Evolutionary conservation across 2,329 filamentous ascomycete species (phyloP), one percentile per base, ranked within the genome.

Genomic region (Alternaria angustiovoidea): DNA sequence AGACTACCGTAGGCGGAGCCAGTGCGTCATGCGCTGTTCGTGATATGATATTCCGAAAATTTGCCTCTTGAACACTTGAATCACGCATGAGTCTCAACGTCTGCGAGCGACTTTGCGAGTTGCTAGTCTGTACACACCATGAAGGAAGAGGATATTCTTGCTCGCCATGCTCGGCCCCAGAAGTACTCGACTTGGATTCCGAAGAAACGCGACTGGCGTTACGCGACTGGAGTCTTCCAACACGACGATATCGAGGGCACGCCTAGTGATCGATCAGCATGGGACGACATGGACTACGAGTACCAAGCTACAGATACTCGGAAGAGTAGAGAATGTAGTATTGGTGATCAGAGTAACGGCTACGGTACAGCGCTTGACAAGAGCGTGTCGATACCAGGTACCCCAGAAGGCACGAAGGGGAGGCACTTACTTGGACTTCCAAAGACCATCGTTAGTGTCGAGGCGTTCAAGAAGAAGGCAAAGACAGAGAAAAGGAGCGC

Each of bases 131-230:
- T 16, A 32, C 16, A 9, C 18, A 42, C n/a, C 18, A 59, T 56
- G 42, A 58, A 52, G 12, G 54, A 60, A 51, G 49, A 43, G 26
- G 62, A 69, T 22, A 66, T 67, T 8, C 61, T 71, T 26, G 49
- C 51, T 16, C 61, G 59, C 46, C 58, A 64, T 2, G 59, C 63
- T 5, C 68, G 65, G 5, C 64, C 67, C 6, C 66, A 70, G 39
- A 62, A 54, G 8, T 46, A 65, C 39, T 67, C 64, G 0, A 61
- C 44, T 6, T 64, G 53, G 56, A n/a, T 61, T 2, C 64, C 63
- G 9, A 58, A 34, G 14, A 60, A 18, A 20, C 64, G 66, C 51
- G 68, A 70, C 51, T 68, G 68, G 65, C 61, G 64, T 20, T 64
- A 61, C 16, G 49, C 44, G 8, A 67, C 65, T 6, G 58, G 62